Evolutionary conservation across 768 basidiomycete genomes (phyloP), one percentile per base, ranked within the genome.

Genomic region (Amanita fuliginea): DNA sequence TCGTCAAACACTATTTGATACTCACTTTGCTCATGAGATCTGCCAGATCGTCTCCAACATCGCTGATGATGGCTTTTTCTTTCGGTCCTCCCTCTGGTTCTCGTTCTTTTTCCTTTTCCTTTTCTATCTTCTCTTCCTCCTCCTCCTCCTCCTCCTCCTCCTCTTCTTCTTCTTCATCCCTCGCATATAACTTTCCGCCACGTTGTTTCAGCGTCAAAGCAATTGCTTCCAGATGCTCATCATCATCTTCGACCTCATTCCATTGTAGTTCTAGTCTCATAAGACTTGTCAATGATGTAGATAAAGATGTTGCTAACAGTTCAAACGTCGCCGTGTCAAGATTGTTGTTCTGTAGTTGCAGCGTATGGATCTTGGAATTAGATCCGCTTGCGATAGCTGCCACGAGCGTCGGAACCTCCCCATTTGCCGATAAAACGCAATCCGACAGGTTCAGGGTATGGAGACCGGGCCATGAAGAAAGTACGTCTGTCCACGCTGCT

Each of bases 281-380:
- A 39, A 99, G 64, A 34, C 65, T 65, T 21, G 69, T 64, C 41
- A 93, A 62, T 36, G 81, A 77, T 36, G 72, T 67, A 18, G 70
- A 69, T 49, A 97, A 78, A 1, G 78, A 81, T 18, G 74, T 62
- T 1, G 85, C 80, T 22, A 98, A 71, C 4, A 88, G 60, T 24
- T 73, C 67, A 51, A 90, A 83, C 8, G 88, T 74, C 40, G 74
- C 64, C 4, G 72, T 65, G 55, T 92, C 86, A 40, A 97, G 73
- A 57, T 98, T 93, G 62, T 94, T 92, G 61, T 94, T 96, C 67
- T 97, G 90, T 32, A 98, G 71, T 56, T 83, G 83, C 42, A 98
- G 72, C 7, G 74, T 76, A 57, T 81, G 76, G 37, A 98, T 70
- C 56, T 81, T 81, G 18, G 75, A 74, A 63, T 86, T 90, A 33